phyloP scores from a whole-genome alignment of 2,329 filamentous ascomycete genomes.

The Hypoxylon sp. region DNA sequence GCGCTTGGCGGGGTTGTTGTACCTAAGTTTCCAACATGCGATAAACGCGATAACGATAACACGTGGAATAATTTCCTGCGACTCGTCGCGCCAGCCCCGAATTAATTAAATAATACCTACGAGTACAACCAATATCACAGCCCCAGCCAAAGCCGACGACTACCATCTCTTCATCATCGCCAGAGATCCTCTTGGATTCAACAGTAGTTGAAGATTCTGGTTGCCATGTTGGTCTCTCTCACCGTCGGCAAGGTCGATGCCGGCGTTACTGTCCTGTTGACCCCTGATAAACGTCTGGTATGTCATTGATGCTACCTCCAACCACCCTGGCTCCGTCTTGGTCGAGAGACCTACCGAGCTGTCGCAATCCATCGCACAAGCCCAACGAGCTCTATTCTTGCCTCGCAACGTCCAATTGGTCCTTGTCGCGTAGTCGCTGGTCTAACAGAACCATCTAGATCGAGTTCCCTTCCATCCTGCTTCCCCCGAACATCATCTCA shows the following conservation, averaged over 20 bases:
- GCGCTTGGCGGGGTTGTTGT: neutral
- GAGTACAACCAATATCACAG: constrained; percentile 8
- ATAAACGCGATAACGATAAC: constrained; percentile 25
- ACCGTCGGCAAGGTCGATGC: constrained; percentile 99
- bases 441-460: constrained; percentile 67
- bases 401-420: constrained; percentile 2
- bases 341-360: constrained; percentile 5
- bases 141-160: neutral
- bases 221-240: constrained; percentile 87
- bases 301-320: constrained; percentile 43
- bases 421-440: neutral
- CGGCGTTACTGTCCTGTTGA: constrained; percentile 94
- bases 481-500: constrained; percentile 92
- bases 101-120: constrained; percentile 15
- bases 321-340: neutral
- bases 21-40: no score
- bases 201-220: neutral
- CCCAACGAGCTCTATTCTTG: neutral
- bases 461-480: constrained; percentile 96
- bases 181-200: neutral
- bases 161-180: neutral
- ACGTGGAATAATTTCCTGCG: constrained; percentile 25
- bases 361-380: constrained; percentile 34
- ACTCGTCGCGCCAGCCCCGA: constrained; percentile 23
- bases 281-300: constrained; percentile 95